A percentile compares a stretch with the other conserved stretches of the same genome.
Conservation (phyloP, 164 flowering plant species). For the Nymphaea colorata region DNA sequence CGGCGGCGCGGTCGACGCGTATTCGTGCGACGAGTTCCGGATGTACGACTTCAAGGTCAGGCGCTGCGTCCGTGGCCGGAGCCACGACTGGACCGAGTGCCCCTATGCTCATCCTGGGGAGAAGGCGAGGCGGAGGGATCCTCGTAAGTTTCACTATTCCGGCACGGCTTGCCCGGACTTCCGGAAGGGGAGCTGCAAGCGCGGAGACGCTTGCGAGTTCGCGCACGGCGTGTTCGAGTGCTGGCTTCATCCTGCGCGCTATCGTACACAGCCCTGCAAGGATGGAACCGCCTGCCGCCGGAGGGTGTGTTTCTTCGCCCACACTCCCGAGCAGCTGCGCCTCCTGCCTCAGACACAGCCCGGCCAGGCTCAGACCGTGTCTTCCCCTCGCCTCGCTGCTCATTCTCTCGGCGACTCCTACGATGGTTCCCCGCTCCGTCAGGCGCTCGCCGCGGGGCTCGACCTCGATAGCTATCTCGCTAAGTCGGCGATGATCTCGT, state of each 20-base stretch:
- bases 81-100: constrained; percentile 96
- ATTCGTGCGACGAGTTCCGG: constrained; percentile 59
- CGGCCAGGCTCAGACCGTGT: constrained; percentile 11
- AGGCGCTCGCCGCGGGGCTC: constrained; percentile 17
- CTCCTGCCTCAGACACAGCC: constrained; percentile 26
- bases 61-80: constrained; percentile 53
- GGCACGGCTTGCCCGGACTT: constrained; percentile 83
- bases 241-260: constrained; percentile 88
- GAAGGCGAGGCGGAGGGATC: constrained; percentile 84
- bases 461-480: constrained; percentile 7
- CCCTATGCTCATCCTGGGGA: constrained; percentile 93
- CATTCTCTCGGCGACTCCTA: constrained; percentile 16
- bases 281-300: constrained; percentile 67
- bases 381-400: constrained; percentile 2
- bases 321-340: constrained; percentile 63
- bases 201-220: constrained; percentile 73
- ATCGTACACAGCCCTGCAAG: constrained; percentile 85
- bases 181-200: constrained; percentile 61
- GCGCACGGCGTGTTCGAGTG: constrained; percentile 95
- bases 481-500: constrained; percentile 9
- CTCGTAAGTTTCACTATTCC: constrained; percentile 61
- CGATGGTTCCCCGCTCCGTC: constrained; percentile 46
- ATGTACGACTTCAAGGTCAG: constrained; percentile 75
- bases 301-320: constrained; percentile 80
- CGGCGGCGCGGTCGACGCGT: constrained; percentile 39